Base-by-base conservation (phyloP, 2,329 filamentous ascomycete species). In the Colletotrichum somersetense region DNA sequence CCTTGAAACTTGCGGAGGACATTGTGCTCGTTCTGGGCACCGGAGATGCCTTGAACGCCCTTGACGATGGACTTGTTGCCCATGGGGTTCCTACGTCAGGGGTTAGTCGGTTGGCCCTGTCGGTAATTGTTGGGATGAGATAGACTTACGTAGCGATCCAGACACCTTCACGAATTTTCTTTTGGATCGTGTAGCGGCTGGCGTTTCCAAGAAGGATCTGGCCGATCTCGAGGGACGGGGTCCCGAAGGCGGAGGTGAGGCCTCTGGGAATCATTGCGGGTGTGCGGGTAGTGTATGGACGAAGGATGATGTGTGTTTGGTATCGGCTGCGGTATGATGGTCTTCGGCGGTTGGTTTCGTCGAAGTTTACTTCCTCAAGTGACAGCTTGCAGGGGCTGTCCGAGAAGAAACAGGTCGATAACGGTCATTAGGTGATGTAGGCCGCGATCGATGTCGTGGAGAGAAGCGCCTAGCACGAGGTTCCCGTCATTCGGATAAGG, bases 1-100 rank as follows among this genome's bases (percentile, higher is more conserved):
- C 70, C 70, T 35, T 72, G 70, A 18, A 72, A 72, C 40, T 65
- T 72, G 48, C 70, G 70, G 16, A 72, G 70, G 5, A 72, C 70
- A 6, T 72, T 72, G 66, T 72, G 70, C 61, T 72, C 70, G 40
- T 72, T 72, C 46, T 72, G 70, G 12, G 70, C 70, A 12, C 70
- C 70, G 2, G 70, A 72, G 33, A 72, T 61, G 40, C 70, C 70
- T 33, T 72, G 70, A 3, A 72, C 70, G 26, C 70, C 70, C 33
- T 72, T 72, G n/a, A 72, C 70, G 1, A 72, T 72, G 46, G 70
- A 72, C 70, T 72, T 72, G 53, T 57, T 70, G 5, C 70, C 70
- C 59, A 70, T 63, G 0, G 70, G 70, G 70, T 72, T 72, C 14
- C 70, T 72, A n/a, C 3, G 5, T 1, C 2, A 2, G 12, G 16